A percentile compares a stretch with the other conserved stretches of the same genome.
phyloP scores from a whole-genome alignment of 2,329 filamentous ascomycete genomes.

The Botryotinia convoluta region DNA sequence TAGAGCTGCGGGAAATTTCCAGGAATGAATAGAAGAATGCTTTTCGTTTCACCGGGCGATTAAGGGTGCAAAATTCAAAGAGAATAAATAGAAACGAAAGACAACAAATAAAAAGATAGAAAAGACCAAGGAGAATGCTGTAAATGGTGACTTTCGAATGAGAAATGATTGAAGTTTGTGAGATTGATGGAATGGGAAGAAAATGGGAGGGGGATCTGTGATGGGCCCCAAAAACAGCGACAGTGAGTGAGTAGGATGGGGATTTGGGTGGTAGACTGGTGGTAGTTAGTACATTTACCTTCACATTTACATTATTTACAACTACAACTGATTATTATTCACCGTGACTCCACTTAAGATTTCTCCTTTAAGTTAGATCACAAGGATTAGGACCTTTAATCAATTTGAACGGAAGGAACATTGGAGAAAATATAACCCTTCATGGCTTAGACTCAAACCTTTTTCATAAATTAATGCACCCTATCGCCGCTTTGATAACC shows the following conservation, averaged over 20 bases:
- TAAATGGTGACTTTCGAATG: not conserved
- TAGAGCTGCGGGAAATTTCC: slow-evolving; percentile 5
- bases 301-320: not conserved
- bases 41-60: slow-evolving; percentile 9
- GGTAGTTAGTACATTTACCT: not conserved
- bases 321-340: not conserved
- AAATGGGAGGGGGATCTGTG: slow-evolving; percentile 1
- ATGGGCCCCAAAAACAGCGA: not conserved
- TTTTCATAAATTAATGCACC: not conserved
- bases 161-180: not conserved
- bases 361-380: not conserved
- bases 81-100: not conserved
- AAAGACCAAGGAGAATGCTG: slow-evolving; percentile 18
- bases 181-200: slow-evolving; percentile 1
- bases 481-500: not conserved
- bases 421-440: not conserved
- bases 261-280: not conserved
- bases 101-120: not conserved
- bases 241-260: not conserved
- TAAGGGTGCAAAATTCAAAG: not conserved
- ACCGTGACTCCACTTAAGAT: not conserved
- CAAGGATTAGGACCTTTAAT: not conserved
- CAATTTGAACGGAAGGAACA: not conserved
- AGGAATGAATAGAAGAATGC: slow-evolving; percentile 23
- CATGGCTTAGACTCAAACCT: not conserved